Evolutionary conservation across 108 stramenopile species (phyloP).

Genomic region (Cyclotella kingstonii): DNA sequence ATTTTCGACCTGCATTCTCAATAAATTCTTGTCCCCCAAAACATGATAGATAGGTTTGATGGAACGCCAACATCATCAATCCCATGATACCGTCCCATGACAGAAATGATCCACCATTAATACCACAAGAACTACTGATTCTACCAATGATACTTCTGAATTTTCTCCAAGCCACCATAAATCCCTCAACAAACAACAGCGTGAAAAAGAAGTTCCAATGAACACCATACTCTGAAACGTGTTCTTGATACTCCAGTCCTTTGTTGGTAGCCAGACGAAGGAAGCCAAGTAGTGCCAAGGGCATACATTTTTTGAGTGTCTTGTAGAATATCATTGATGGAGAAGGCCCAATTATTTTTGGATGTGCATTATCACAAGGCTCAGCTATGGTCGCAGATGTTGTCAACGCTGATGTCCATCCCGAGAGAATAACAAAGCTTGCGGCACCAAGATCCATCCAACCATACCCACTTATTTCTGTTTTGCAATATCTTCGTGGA

Average conservation of each 20-base stretch:
- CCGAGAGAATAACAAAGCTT: slow-evolving; percentile 83
- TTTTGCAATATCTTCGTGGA: slow-evolving; percentile 93
- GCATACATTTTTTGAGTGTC: slow-evolving; percentile 47
- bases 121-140: slow-evolving; percentile 34
- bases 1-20: slow-evolving; percentile 54
- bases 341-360: slow-evolving; percentile 5
- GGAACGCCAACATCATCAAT: slow-evolving; percentile 36
- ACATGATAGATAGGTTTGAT: slow-evolving; percentile 61
- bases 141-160: slow-evolving; percentile 1
- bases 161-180: slow-evolving; percentile 28
- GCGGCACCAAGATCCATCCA: slow-evolving; percentile 97
- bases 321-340: neutral
- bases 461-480: slow-evolving; percentile 86
- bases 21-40: slow-evolving; percentile 69
- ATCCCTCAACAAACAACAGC: slow-evolving; percentile 42
- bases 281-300: slow-evolving; percentile 64
- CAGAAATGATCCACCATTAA: slow-evolving; percentile 16
- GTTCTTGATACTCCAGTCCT: slow-evolving; percentile 90
- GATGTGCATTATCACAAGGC: neutral
- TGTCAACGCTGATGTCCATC: slow-evolving; percentile 46
- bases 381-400: neutral
- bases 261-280: slow-evolving; percentile 70
- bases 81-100: slow-evolving; percentile 32
- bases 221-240: slow-evolving; percentile 96
- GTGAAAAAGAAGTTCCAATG: slow-evolving; percentile 99